Evolutionary conservation across 73 alveolate species (phyloP).

Genomic region (Paramecium tetraurelia): DNA sequence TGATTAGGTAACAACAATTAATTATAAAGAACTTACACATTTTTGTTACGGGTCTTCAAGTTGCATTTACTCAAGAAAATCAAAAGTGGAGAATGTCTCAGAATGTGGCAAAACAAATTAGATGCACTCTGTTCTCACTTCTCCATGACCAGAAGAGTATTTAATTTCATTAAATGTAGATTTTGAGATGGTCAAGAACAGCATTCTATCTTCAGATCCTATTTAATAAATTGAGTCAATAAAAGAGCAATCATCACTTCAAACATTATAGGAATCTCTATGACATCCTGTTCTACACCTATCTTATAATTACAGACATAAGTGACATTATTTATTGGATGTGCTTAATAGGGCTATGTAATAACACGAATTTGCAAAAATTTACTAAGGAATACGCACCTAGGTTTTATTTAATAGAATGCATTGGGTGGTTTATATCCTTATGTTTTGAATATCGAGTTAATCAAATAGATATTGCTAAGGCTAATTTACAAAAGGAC

Average conservation of each 20-base stretch:
- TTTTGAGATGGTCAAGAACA: constrained; percentile 48
- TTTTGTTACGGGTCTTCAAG: background rate
- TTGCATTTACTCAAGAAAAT: background rate
- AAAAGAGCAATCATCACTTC: background rate
- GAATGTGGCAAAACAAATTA: background rate
- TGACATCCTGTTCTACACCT: background rate
- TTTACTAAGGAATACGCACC: background rate
- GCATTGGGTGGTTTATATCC: background rate
- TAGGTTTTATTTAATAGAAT: constrained; percentile 1
- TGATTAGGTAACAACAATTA: background rate
- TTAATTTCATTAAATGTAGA: background rate
- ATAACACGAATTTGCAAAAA: background rate
- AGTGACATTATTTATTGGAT: background rate
- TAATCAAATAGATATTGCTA: background rate
- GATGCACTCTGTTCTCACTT: background rate
- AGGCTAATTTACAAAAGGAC: background rate
- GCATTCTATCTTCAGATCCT: background rate
- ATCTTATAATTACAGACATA: background rate
- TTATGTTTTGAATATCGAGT: constrained; percentile 7
- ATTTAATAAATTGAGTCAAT: background rate
- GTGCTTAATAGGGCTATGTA: background rate
- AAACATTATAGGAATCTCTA: background rate
- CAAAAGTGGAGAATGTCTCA: background rate
- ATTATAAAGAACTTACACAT: background rate
- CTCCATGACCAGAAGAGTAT: constrained; percentile 36